Conservation (phyloP, 169 alveolate genomes). For the Theileria orientalis region DNA sequence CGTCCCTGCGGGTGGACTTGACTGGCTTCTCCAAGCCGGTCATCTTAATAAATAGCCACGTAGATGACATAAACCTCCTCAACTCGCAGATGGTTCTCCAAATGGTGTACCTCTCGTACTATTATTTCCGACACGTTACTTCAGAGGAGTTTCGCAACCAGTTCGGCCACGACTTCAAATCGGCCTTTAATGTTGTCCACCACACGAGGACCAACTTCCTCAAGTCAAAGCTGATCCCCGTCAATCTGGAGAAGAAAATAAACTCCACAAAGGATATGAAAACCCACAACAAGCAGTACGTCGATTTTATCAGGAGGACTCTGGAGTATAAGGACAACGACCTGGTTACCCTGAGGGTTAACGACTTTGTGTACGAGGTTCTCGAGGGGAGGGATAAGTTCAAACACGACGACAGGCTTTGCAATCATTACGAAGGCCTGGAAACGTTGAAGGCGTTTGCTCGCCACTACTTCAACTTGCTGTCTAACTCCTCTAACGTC, state of each 20-base stretch:
- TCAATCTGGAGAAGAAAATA: conserved; percentile 27
- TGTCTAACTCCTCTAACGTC: neutral
- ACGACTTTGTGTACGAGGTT: conserved; percentile 59
- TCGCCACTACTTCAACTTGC: conserved; percentile 46
- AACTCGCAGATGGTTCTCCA: conserved; percentile 44
- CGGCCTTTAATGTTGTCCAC: conserved; percentile 36
- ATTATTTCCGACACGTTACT: conserved; percentile 21
- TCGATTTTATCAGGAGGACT: conserved; percentile 23
- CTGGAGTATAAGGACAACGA: neutral
- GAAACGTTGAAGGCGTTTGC: conserved; percentile 58
- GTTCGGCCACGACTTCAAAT: conserved; percentile 17
- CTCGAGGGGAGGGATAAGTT: conserved; percentile 43
- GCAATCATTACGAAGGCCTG: conserved; percentile 48
- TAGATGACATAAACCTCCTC: conserved; percentile 19
- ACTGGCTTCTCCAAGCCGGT: conserved; percentile 16
- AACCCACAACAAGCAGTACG: conserved; percentile 8
- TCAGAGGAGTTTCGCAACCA: conserved; percentile 32
- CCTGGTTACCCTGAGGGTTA: conserved; percentile 26
- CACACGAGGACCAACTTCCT: conserved; percentile 20
- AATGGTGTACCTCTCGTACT: conserved; percentile 37
- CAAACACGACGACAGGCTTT: conserved; percentile 13
- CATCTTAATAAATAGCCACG: conserved; percentile 17
- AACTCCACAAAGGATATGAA: conserved; percentile 22
- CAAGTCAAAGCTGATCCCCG: conserved; percentile 31
- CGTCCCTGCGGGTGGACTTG: conserved; percentile 8